These are phyloP conservation scores for Solanum pimpinellifolium DNA, from an alignment of 257 asterid species.

Conservation along the genomic window DNA sequence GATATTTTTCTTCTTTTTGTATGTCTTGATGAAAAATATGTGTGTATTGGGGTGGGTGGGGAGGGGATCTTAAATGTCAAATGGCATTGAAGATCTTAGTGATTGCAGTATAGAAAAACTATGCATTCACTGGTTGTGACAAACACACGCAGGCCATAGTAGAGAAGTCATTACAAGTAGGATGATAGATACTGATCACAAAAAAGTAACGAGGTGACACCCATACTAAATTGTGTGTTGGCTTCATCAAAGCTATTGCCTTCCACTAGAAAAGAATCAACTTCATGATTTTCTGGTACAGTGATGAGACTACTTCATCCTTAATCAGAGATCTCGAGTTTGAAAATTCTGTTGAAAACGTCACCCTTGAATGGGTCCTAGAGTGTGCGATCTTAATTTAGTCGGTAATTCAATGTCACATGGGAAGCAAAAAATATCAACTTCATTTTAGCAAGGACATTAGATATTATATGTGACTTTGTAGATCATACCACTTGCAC, in stretches of 20 bases:
- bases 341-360: accelerated
- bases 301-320: not conserved
- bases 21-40: not conserved
- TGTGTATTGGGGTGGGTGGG: not conserved
- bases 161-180: not conserved
- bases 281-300: accelerated
- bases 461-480: not conserved
- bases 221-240: not conserved
- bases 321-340: too few species aligned
- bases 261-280: not conserved
- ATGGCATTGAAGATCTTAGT: not conserved
- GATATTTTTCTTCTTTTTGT: not conserved
- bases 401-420: too few species aligned
- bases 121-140: not conserved
- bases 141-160: not conserved
- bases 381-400: not conserved
- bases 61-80: not conserved
- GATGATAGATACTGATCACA: not conserved
- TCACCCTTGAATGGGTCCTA: accelerated
- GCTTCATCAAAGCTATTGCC: not conserved
- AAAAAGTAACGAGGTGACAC: not conserved
- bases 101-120: not conserved
- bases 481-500: not conserved
- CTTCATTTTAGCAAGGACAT: not conserved
- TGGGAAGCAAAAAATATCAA: not conserved